Percentiles rank a stretch among this genome's conserved stretches.
phyloP scores from a whole-genome alignment of 257 asterid species.

The Eustoma russellianum region DNA sequence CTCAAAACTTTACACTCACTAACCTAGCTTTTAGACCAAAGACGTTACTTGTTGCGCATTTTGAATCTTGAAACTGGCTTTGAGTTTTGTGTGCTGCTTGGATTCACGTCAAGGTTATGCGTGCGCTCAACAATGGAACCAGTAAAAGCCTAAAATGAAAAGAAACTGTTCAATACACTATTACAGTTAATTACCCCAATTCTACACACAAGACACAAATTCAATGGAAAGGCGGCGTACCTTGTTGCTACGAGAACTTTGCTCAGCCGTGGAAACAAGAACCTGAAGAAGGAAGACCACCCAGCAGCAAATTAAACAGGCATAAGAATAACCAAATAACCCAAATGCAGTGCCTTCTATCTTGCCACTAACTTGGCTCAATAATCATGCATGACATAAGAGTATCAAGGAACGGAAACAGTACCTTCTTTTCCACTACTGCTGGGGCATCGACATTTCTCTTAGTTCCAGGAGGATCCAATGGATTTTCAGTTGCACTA shows the following conservation, averaged over 20 bases:
- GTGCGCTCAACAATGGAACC: conserved; percentile 61
- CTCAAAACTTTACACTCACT: too few species aligned
- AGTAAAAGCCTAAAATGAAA: conserved; percentile 47
- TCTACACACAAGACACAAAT: not conserved
- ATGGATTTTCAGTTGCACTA: conserved; percentile 14
- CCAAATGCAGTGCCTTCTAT: not conserved
- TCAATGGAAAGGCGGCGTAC: conserved; percentile 5
- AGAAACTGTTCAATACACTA: not conserved
- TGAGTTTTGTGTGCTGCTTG: conserved; percentile 29
- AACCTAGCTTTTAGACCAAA: too few species aligned
- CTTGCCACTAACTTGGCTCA: too few species aligned
- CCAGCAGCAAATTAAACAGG: not conserved
- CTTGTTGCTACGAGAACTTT: conserved; percentile 14
- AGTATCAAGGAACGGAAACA: not conserved
- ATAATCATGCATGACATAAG: not conserved
- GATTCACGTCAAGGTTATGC: conserved; percentile 28
- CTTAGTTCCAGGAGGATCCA: conserved; percentile 26
- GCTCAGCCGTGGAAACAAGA: conserved; percentile 3
- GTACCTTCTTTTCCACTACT: conserved; percentile 22
- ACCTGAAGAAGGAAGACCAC: conserved; percentile 7
- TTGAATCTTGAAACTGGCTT: conserved; percentile 84
- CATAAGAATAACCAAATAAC: not conserved
- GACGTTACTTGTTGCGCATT: conserved; percentile 17
- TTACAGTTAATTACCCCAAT: not conserved
- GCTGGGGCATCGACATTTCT: conserved; percentile 28